Base-by-base conservation (phyloP, 2,329 filamentous ascomycete genomes). In the Didymella keratinophila region DNA sequence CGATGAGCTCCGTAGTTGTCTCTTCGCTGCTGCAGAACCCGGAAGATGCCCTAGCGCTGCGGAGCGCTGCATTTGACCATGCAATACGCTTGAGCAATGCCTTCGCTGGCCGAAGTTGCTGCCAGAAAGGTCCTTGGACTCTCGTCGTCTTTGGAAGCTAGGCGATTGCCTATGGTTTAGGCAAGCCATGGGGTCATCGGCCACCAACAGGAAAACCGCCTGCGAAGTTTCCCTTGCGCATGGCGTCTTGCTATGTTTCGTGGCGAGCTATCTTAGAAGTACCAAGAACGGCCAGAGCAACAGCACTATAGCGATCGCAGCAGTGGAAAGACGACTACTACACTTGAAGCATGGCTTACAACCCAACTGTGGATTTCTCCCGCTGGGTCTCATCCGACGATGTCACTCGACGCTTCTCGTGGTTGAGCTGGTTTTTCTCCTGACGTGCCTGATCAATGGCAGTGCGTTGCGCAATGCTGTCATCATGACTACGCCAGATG, bases 401-500 rank as follows among this genome's bases (percentile, higher is more conserved):
- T 21, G 70, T 66, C 25, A 79, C 80, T 63, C 77, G 77, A 54
- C 81, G 77, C 72, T 80, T 82, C 52, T 82, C 79, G 39, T 73
- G 66, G 36, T 61, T 66, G 56, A 74, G 71, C 39, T 78, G 77
- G 42, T 77, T 84, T 79, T 96, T 96, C 72, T 97, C 93, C 68
- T 94, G 92, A 62, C 93, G 90, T 55, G 92, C 91, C 78, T 97
- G 92, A 71, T 97, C 93, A 64, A 97, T 93, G 20, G 91, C 91
- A 28, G 89, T 91, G 67, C 93, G 87, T 80, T 97, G 93, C 67
- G 92, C 90, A 73, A 99, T 97, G 78, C 92, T 97, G 64, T 94
- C 92, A 73, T 97, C 93, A 77, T 99, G 95, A 74, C 90, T 95
- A 81, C 97, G 96, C 87, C 93, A 99, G 69, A 95, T 88, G 60